phyloP scores from a whole-genome alignment of 116 monocot genomes.

The Phalaenopsis hybrid region DNA sequence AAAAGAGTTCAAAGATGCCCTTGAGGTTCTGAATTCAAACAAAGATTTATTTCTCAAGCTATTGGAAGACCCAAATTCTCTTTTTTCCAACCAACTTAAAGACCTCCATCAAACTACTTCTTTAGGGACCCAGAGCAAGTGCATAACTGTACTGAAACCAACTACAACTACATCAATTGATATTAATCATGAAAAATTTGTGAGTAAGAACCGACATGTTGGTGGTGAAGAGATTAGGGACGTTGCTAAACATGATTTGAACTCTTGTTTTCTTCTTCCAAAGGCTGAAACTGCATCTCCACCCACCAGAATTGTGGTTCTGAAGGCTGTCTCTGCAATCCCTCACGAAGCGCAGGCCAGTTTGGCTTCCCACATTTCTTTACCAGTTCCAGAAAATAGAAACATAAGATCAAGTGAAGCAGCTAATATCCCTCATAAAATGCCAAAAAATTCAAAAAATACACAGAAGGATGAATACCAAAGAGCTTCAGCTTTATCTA shows the following conservation, averaged over 20 bases:
- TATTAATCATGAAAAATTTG: conserved; percentile 5
- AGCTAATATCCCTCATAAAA: conserved; percentile 19
- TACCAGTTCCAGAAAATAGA: conserved; percentile 9
- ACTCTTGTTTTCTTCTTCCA: conserved; percentile 1
- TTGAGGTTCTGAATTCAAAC: conserved; percentile 54
- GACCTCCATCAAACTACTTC: conserved; percentile 11
- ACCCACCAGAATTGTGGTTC: conserved; percentile 43
- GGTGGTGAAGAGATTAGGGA: conserved; percentile 6
- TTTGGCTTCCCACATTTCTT: neutral
- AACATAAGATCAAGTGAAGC: conserved; percentile 8
- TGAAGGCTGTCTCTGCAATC: conserved; percentile 30
- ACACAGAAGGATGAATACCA: conserved; percentile 5
- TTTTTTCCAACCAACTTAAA: conserved; percentile 25
- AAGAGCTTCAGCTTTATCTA: conserved; percentile 4
- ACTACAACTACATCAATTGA: conserved; percentile 20
- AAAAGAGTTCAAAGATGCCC: conserved; percentile 40
- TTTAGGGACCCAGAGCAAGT: conserved; percentile 18
- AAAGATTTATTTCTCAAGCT: conserved; percentile 50
- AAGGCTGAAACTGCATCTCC: conserved; percentile 18
- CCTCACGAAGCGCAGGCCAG: conserved; percentile 11
- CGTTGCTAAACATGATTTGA: neutral
- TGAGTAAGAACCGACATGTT: conserved; percentile 5
- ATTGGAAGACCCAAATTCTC: conserved; percentile 46
- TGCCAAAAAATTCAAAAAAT: conserved; percentile 13
- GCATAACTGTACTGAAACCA: conserved; percentile 45